These are phyloP conservation scores for Helicocarpus griseus DNA, from an alignment of 2,329 filamentous ascomycete genomes.

Conservation along the genomic window DNA sequence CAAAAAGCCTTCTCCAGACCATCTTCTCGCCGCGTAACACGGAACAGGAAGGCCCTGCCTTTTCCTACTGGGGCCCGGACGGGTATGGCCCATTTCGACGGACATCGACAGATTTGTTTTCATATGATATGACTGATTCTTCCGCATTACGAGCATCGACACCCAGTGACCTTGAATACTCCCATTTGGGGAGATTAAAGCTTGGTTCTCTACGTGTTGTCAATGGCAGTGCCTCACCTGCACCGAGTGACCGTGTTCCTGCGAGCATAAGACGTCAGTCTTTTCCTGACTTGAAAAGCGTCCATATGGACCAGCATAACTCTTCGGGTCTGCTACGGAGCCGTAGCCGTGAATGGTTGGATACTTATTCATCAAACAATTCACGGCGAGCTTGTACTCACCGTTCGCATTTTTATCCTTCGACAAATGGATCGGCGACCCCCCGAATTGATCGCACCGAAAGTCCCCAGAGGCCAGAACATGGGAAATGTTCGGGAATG, in stretches of 20 bases:
- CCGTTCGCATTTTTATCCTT: not conserved
- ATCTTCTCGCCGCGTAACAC: constrained; percentile 21
- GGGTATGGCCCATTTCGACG: constrained; percentile 2
- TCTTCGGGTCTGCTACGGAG: not conserved
- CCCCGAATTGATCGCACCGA: not conserved
- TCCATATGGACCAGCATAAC: not conserved
- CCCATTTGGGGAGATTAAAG: constrained; percentile 32
- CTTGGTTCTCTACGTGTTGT: constrained; percentile 31
- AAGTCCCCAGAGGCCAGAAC: not conserved
- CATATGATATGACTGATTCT: constrained; percentile 8
- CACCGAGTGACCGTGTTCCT: constrained; percentile 22
- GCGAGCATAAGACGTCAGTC: constrained; percentile 3
- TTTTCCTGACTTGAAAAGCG: constrained; percentile 2
- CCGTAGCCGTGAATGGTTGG: constrained; percentile 1
- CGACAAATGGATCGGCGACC: not conserved
- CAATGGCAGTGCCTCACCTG: constrained; percentile 29
- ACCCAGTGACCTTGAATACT: constrained; percentile 25
- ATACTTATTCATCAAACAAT: not conserved
- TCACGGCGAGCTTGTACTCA: not conserved
- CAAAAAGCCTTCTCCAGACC: constrained; percentile 2
- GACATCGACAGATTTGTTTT: constrained; percentile 7
- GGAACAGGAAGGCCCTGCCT: constrained; percentile 17
- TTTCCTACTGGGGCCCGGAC: constrained; percentile 15
- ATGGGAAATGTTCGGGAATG: not conserved
- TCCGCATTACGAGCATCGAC: constrained; percentile 17